These are phyloP conservation scores for Yueomyces sp. DNA, from an alignment of 805 yeast species.

Conservation along the genomic window DNA sequence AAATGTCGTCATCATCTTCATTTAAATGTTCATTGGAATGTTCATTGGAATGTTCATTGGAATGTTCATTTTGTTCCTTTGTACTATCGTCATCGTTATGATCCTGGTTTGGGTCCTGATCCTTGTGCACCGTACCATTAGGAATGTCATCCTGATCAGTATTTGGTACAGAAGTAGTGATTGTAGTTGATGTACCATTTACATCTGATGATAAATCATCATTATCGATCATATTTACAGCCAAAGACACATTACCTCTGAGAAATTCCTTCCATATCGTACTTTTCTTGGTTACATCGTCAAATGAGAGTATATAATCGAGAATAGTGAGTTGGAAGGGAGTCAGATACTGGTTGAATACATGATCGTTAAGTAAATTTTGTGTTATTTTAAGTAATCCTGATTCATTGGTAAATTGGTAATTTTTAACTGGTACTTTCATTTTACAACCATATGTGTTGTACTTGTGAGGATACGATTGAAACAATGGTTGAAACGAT, in stretches of 20 bases:
- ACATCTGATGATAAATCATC: slow-evolving; percentile 1
- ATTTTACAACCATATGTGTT: not conserved
- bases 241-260: slow-evolving; percentile 18
- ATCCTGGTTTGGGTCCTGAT: not conserved
- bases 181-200: not conserved
- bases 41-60: slow-evolving; percentile 4
- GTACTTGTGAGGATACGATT: too few species aligned
- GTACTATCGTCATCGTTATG: slow-evolving; percentile 2
- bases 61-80: slow-evolving; percentile 3
- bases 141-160: not conserved
- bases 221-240: slow-evolving; percentile 10
- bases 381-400: slow-evolving; percentile 24
- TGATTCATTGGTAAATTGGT: slow-evolving; percentile 20
- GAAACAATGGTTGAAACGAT: too few species aligned
- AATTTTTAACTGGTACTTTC: slow-evolving; percentile 13
- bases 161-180: not conserved
- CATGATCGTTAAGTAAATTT: slow-evolving; percentile 25
- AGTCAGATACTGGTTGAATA: slow-evolving; percentile 37
- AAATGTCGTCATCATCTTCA: slow-evolving; percentile 21
- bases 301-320: slow-evolving; percentile 29
- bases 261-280: slow-evolving; percentile 36
- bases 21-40: slow-evolving; percentile 1
- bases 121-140: not conserved
- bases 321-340: slow-evolving; percentile 43
- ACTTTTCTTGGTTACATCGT: slow-evolving; percentile 11